Percentiles rank a stretch among this genome's conserved stretches.
These are phyloP conservation scores for Cladophialophora carrionii DNA, from an alignment of 2,329 filamentous ascomycete species.

Conservation along the genomic window DNA sequence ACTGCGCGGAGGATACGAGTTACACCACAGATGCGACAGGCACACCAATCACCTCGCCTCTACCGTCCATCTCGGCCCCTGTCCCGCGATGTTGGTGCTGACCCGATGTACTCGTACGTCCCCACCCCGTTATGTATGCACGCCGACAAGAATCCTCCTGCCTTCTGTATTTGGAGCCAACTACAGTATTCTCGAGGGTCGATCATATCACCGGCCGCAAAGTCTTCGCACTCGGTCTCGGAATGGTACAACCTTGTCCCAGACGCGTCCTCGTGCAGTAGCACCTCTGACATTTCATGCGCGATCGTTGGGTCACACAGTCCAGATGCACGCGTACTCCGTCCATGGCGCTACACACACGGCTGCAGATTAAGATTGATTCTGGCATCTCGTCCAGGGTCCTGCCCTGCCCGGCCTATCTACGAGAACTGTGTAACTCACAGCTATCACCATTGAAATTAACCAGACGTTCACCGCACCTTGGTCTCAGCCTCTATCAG, in stretches of 20 bases:
- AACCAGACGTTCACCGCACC: neutral
- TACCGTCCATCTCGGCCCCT: slow-evolving; percentile 8
- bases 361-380: neutral
- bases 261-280: neutral
- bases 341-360: neutral
- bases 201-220: slow-evolving; percentile 1
- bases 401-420: neutral
- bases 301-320: neutral
- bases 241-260: neutral
- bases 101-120: neutral
- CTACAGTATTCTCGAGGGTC: neutral
- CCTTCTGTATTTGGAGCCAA: neutral
- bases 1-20: neutral
- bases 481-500: neutral
- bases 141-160: neutral
- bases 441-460: neutral
- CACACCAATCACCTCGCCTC: slow-evolving; percentile 28
- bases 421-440: neutral
- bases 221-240: neutral
- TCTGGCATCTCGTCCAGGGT: neutral
- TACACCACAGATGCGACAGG: slow-evolving; percentile 18
- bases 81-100: neutral
- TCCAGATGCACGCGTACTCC: neutral
- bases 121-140: neutral
- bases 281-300: neutral